A percentile compares a stretch with the other conserved stretches of the same genome.
Conservation (phyloP, 495 filamentous ascomycete genomes). For the Talaromyces trachyspermus region DNA sequence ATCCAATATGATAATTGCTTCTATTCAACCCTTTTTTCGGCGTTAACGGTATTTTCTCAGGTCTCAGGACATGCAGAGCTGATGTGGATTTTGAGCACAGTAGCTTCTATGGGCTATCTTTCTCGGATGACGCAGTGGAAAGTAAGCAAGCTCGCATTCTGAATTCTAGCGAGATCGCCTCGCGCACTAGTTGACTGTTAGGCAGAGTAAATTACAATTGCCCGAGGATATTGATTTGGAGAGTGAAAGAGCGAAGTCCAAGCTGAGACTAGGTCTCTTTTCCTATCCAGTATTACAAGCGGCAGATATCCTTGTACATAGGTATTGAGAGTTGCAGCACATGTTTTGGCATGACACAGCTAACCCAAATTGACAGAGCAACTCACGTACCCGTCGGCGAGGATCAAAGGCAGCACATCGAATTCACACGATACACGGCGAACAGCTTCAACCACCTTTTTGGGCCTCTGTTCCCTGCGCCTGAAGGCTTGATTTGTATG, state of each 20-base stretch:
- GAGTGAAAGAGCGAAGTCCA: constrained; percentile 42
- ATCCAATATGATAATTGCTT: not conserved
- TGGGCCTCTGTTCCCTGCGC: constrained; percentile 53
- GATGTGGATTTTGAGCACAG: constrained; percentile 93
- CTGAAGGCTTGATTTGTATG: constrained; percentile 72
- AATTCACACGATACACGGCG: constrained; percentile 79
- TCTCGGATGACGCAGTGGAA: constrained; percentile 99
- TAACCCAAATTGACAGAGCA: constrained; percentile 42
- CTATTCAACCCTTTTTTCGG: no score
- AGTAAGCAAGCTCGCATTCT: constrained; percentile 35
- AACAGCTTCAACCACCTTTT: constrained; percentile 76
- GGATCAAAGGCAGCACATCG: constrained; percentile 88
- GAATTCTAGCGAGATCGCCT: no score
- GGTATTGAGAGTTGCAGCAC: constrained; percentile 33
- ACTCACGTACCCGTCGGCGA: constrained; percentile 96
- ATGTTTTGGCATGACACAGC: not conserved
- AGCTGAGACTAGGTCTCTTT: constrained; percentile 83
- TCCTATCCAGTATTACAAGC: constrained; percentile 95
- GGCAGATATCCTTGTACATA: constrained; percentile 85
- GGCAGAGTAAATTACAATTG: constrained; percentile 62
- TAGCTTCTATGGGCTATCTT: constrained; percentile 81
- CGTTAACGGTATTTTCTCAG: no score
- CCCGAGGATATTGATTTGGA: constrained; percentile 46
- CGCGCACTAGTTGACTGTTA: no score
- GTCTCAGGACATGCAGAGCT: constrained; percentile 76